Base-by-base conservation (phyloP, 495 filamentous ascomycete genomes). In the Penicillium antarcticum region DNA sequence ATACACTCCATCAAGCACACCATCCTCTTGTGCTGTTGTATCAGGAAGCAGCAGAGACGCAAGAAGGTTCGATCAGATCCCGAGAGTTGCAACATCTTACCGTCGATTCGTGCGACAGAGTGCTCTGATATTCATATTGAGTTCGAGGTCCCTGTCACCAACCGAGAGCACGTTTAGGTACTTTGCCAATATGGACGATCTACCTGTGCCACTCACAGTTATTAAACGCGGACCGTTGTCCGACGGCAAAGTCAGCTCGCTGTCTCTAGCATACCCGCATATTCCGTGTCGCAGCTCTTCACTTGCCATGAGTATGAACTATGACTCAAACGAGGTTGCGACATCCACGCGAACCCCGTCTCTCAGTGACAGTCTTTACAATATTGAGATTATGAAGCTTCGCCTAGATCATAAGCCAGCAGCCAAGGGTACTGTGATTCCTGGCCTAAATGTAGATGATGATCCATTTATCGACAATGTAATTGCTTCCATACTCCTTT, bases 201-300 rank as follows among this genome's bases (percentile, higher is more conserved):
- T 24, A 19, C 32, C 43, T 6, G 41, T 21, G 13, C 59, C 62
- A n/a, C 56, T 51, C 9, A 57, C 50, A 5, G 43, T 52, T 34
- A 48, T 43, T 16, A 62, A 40, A 16, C 17, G 14, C 19, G 38
- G 31, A 5, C 17, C 40, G 9, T 32, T 45, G n/a, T 33, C 38
- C 31, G 56, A 46, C 12, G 38, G 26, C 14, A 56, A 48, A 14
- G 31, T 33, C 13, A 43, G 34, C 13, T 62, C 61, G 17, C 39
- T n/a, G 11, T 57, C 18, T 46, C 37, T 32, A 24, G 53, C 48
- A 1, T 69, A 60, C 42, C 58, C 66, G 14, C 29, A 23, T 11
- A 69, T 67, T 18, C 66, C 66, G 38, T 45, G 43, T 26, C 65
- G 66, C 18, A 37, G 45, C 8, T 69, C 66, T 1, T 69, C 66